phyloP scores from a whole-genome alignment of 2,329 filamentous ascomycete species.

The Cadophora sp. region DNA sequence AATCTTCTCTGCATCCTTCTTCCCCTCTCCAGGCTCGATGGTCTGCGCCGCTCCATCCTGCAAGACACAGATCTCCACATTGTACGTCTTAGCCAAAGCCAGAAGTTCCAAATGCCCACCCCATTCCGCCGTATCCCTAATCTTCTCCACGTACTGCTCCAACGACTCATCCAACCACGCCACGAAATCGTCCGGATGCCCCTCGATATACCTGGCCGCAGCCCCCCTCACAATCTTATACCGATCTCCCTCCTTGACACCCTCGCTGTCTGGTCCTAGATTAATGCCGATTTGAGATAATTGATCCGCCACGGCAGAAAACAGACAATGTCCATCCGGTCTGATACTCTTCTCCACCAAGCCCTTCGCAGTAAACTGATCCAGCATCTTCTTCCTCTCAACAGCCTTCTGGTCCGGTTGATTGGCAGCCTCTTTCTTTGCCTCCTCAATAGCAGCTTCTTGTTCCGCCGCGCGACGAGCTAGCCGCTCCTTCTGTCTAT shows the following conservation, averaged over 20 bases:
- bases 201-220: conserved; percentile 79
- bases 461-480: conserved; percentile 88
- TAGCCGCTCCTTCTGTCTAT: conserved; percentile 88
- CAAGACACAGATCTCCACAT: conserved; percentile 81
- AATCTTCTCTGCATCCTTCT: conserved; percentile 58
- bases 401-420: conserved; percentile 76
- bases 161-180: conserved; percentile 87
- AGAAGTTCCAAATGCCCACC: conserved; percentile 90
- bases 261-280: conserved; percentile 45
- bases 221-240: conserved; percentile 74
- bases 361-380: conserved; percentile 66
- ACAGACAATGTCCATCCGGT: conserved; percentile 94
- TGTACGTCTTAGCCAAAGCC: conserved; percentile 82
- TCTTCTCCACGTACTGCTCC: conserved; percentile 74
- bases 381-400: conserved; percentile 75
- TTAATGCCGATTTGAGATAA: conserved; percentile 61
- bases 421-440: conserved; percentile 75
- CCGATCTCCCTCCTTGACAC: conserved; percentile 48
- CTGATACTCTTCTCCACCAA: conserved; percentile 80
- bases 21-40: conserved; percentile 62
- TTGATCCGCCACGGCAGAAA: conserved; percentile 90
- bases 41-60: conserved; percentile 84
- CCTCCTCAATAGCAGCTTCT: conserved; percentile 70
- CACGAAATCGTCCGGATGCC: conserved; percentile 79
- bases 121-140: conserved; percentile 92